Evolutionary conservation across 352 stramenopile genomes (phyloP), one percentile per base, ranked within the genome.

Genomic region (Phytopythium oedochilum): DNA sequence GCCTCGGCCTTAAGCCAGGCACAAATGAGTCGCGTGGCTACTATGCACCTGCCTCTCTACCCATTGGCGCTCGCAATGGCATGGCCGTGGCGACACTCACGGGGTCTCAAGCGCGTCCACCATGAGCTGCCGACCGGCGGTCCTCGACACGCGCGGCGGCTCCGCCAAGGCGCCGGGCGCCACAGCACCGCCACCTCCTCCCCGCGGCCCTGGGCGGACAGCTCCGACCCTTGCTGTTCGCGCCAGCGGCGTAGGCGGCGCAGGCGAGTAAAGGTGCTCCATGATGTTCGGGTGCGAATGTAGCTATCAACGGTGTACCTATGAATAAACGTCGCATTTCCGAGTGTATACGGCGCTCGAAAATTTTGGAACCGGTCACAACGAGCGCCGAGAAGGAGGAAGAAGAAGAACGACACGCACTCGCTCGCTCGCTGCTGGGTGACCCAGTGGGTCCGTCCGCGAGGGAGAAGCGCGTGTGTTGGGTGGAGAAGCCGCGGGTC

Each of bases 41-140:
- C n/a, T n/a, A n/a, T n/a, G n/a, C n/a, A n/a, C n/a, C n/a, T n/a
- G n/a, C n/a, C n/a, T n/a, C n/a, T n/a, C n/a, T n/a, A n/a, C n/a
- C n/a, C n/a, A n/a, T n/a, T n/a, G n/a, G n/a, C n/a, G n/a, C n/a
- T n/a, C n/a, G n/a, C n/a, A n/a, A n/a, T n/a, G n/a, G n/a, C n/a
- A 11, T 7, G 36, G 23, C 11, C 15, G 29, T 28, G 23, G 10
- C 32, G 3, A 12, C 25, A 53, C 71, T 31, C 60, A 89, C 79
- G 76, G 59, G 28, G 70, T 77, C 40, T 79, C 71, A 0, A 88
- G 65, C 29, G 75, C 75, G 20, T 52, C 53, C 11, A 86, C 48
- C 25, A 88, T 31, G 42, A 88, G 60, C 26, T 67, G 64, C 23
- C 64, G 54, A 52, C 75, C 79, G 32, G 78, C 57, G 29, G 14